These are phyloP conservation scores for Rhododendron henanense DNA, from an alignment of 148 eudicot genomes.

Conservation along the genomic window DNA sequence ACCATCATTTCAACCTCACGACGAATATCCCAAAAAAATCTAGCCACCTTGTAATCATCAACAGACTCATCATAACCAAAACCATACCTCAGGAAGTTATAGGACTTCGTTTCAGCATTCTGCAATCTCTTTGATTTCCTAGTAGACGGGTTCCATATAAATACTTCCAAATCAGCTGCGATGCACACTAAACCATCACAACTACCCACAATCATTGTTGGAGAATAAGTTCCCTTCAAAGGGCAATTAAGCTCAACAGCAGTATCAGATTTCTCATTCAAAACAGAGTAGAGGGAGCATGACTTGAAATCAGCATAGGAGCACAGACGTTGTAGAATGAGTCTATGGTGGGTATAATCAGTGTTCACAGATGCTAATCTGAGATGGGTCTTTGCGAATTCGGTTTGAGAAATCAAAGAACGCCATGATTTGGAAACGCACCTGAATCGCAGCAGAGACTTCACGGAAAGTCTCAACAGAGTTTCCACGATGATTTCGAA, in stretches of 20 bases:
- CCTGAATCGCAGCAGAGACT: conserved; percentile 11
- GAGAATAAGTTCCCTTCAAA: too few relatives aligned
- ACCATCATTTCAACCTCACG: conserved; percentile 11
- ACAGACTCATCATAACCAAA: background rate
- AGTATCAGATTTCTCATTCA: background rate
- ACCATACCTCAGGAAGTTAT: background rate
- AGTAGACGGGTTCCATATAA: conserved; percentile 9
- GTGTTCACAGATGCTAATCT: too few relatives aligned
- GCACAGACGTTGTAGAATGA: too few relatives aligned
- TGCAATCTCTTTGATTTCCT: conserved; percentile 3
- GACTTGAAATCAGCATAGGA: background rate
- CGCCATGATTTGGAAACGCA: conserved; percentile 29
- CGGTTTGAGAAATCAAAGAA: conserved; percentile 25
- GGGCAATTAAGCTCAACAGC: background rate
- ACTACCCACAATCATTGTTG: too few relatives aligned
- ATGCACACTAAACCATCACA: conserved; percentile 31
- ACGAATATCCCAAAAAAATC: background rate
- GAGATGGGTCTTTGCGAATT: conserved; percentile 23
- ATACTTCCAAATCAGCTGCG: background rate
- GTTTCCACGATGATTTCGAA: conserved; percentile 19
- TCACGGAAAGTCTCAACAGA: conserved; percentile 9
- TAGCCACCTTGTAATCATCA: background rate
- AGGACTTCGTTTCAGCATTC: background rate
- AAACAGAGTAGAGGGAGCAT: background rate
- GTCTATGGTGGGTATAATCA: too few relatives aligned